These are phyloP conservation scores for Exobasidium cylindrosporum DNA, from an alignment of 1,284 basidiomycete genomes.

Conservation along the genomic window DNA sequence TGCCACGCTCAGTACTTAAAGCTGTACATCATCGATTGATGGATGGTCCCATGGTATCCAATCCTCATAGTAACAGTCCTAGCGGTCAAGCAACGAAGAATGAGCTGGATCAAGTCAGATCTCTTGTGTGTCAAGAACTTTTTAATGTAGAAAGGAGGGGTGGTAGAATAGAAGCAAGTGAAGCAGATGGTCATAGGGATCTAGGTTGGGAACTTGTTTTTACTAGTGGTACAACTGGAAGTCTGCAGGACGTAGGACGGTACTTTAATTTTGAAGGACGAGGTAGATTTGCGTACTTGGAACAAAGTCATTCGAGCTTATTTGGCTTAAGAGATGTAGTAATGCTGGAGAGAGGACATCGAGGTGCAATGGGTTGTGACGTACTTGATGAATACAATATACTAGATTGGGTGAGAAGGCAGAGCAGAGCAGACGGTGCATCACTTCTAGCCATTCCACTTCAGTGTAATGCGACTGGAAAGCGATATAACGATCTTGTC, in stretches of 20 bases:
- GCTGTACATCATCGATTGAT: not conserved
- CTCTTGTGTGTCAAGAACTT: slow-evolving; percentile 1
- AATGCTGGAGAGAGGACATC: slow-evolving; percentile 7
- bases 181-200: not conserved
- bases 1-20: not conserved
- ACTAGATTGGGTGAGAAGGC: not conserved
- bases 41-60: not conserved
- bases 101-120: slow-evolving; percentile 5
- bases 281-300: slow-evolving; percentile 24
- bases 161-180: not conserved
- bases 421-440: not conserved
- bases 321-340: slow-evolving; percentile 34
- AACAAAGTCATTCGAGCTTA: slow-evolving; percentile 34
- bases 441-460: slow-evolving; percentile 28
- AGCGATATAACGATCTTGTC: slow-evolving; percentile 23
- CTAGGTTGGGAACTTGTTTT: slow-evolving; percentile 35
- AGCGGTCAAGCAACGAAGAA: not conserved
- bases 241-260: slow-evolving; percentile 35
- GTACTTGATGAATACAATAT: not conserved
- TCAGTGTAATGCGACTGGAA: slow-evolving; percentile 41
- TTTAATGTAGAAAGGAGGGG: not conserved
- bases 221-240: slow-evolving; percentile 35
- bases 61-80: slow-evolving; percentile 10
- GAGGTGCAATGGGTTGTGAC: slow-evolving; percentile 13
- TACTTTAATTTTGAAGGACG: slow-evolving; percentile 24